Evolutionary conservation across 2,329 filamentous ascomycete species (phyloP).

Genomic region (Apiospora pterosperma): DNA sequence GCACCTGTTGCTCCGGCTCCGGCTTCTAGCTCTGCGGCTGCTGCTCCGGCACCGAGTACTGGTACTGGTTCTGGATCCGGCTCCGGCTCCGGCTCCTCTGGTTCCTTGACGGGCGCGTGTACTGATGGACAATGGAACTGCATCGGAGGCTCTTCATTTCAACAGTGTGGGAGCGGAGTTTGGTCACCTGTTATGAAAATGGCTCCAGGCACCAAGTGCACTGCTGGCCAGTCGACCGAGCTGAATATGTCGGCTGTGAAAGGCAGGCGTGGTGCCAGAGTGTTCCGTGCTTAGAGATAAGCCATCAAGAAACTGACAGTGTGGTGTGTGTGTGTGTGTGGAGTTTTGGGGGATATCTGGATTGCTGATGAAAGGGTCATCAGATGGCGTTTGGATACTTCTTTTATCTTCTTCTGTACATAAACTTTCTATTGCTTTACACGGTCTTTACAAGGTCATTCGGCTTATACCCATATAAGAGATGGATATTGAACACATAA

Average conservation of each 20-base stretch:
- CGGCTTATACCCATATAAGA: not conserved
- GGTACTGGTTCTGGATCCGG: slow-evolving; percentile 11
- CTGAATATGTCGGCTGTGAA: slow-evolving; percentile 33
- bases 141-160: slow-evolving; percentile 45
- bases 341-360: not conserved
- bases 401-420: not conserved
- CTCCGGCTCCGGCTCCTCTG: slow-evolving; percentile 17
- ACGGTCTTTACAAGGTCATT: not conserved
- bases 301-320: accelerated
- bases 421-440: not conserved
- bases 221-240: slow-evolving; percentile 34
- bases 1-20: slow-evolving; percentile 19
- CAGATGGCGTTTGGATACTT: not conserved
- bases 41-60: slow-evolving; percentile 19
- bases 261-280: slow-evolving; percentile 16
- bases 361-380: not conserved
- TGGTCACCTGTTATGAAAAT: slow-evolving; percentile 44
- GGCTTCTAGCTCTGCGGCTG: slow-evolving; percentile 15
- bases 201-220: slow-evolving; percentile 44
- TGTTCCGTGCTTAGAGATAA: slow-evolving; percentile 23
- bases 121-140: slow-evolving; percentile 53
- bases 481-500: not conserved
- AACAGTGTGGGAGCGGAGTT: slow-evolving; percentile 50
- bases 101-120: slow-evolving; percentile 39
- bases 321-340: not conserved